Evolutionary conservation across 495 filamentous ascomycete species (phyloP).

Genomic region (Acidomyces sp.): DNA sequence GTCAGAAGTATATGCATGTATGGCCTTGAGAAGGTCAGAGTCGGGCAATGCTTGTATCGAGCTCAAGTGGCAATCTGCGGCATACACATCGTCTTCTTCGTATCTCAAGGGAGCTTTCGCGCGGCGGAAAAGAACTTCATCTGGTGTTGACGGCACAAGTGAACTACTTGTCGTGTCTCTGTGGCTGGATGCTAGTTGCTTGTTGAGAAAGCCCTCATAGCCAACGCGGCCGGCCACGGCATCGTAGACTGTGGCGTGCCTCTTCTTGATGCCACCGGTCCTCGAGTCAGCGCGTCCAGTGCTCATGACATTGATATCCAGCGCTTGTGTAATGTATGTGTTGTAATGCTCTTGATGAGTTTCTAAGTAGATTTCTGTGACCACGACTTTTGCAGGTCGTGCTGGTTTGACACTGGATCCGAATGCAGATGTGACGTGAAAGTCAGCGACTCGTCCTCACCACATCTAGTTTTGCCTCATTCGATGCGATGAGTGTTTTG

Average conservation of each 20-base stretch:
- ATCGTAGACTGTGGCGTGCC: slow-evolving; percentile 56
- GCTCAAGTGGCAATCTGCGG: slow-evolving; percentile 41
- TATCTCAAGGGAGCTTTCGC: slow-evolving; percentile 48
- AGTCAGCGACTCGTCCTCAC: too few species aligned
- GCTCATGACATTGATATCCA: background rate
- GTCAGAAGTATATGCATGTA: slow-evolving; percentile 62
- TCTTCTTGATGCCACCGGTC: slow-evolving; percentile 7
- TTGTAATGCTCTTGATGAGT: too few species aligned
- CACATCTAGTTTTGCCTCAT: too few species aligned
- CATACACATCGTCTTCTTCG: slow-evolving; percentile 61
- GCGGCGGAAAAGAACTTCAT: slow-evolving; percentile 60
- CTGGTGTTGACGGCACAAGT: slow-evolving; percentile 45
- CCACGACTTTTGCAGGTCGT: too few species aligned
- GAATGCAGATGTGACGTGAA: too few species aligned
- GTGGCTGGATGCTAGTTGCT: slow-evolving; percentile 30
- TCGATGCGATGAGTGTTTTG: too few species aligned
- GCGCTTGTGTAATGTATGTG: too few species aligned
- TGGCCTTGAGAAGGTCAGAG: slow-evolving; percentile 58
- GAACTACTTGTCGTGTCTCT: slow-evolving; percentile 42
- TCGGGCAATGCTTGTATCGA: slow-evolving; percentile 46
- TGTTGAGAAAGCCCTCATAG: slow-evolving; percentile 18
- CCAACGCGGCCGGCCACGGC: slow-evolving; percentile 54
- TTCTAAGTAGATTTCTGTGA: too few species aligned
- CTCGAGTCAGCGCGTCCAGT: background rate
- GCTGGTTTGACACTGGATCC: too few species aligned